A percentile compares a stretch with the other conserved stretches of the same genome.
Evolutionary conservation across 2,329 filamentous ascomycete genomes (phyloP).

Genomic region (Aphanocladium album): DNA sequence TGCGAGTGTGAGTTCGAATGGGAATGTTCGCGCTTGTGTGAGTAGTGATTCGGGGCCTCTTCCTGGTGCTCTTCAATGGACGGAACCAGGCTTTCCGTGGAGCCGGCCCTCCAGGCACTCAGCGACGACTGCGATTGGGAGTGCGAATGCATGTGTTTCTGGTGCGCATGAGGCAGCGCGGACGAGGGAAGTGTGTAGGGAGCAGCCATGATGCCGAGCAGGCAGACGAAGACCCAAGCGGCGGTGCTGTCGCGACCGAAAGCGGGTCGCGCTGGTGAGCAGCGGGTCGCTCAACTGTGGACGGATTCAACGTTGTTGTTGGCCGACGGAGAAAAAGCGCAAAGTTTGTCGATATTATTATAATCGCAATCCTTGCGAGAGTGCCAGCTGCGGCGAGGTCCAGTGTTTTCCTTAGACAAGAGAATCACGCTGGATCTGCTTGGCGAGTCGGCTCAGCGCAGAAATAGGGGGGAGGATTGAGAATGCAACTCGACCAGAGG

Average conservation of each 20-base stretch:
- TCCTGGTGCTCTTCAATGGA: constrained; percentile 27
- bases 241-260: constrained; percentile 11
- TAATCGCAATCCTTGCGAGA: neutral
- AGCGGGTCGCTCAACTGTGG: neutral
- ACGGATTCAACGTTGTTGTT: neutral
- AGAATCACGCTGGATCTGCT: neutral
- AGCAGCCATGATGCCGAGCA: constrained; percentile 38
- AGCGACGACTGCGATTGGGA: constrained; percentile 35
- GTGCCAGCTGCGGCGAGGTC: neutral
- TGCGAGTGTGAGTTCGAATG: constrained; percentile 17
- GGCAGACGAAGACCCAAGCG: neutral
- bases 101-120: constrained; percentile 32
- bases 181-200: constrained; percentile 51
- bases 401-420: neutral
- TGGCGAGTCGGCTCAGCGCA: neutral
- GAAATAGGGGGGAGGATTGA: constrained; percentile 6
- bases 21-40: neutral
- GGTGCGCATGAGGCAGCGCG: constrained; percentile 43
- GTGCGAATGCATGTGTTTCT: constrained; percentile 37
- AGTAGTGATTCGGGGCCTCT: constrained; percentile 25
- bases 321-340: neutral
- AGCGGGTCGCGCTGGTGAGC: constrained; percentile 2
- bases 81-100: constrained; percentile 27
- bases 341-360: neutral
- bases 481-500: constrained; percentile 2